Evolutionary conservation across 2,329 filamentous ascomycete genomes (phyloP), one percentile per base, ranked within the genome.

Genomic region (Penicillium expansum): DNA sequence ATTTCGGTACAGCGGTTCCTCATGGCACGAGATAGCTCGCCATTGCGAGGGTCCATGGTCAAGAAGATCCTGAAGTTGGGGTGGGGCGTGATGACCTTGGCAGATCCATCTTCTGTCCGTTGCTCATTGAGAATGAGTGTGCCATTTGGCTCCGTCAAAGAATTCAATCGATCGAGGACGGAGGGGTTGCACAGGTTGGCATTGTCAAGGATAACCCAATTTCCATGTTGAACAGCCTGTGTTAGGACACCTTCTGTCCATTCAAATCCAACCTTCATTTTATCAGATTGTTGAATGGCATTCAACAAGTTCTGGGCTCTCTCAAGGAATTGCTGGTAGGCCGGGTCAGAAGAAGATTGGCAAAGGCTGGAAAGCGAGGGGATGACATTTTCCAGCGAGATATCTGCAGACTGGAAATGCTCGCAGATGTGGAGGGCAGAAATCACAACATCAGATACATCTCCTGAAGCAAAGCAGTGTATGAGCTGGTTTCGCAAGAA

Each of bases 141-240:
- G 1, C 94, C 94, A 67, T 92, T 88, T 0, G 92, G 92, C 71
- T 99, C 94, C 8, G 97, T 87, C 9, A 99, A 79, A 0, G 94
- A 97, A 72, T 99, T 99, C 50, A 99, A 79, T 60, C 95, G 85
- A 74, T 99, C 94, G 10, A 99, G 82, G 1, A 99, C 94, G 7
- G 93, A 96, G 24, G 93, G 89, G 68, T 89, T 97, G 77, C 95
- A 99, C 56, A 99, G 83, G 69, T 99, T 99, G 58, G 95, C 94
- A 74, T 99, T 97, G 74, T 99, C 94, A 22, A 99, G 85, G 11
- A 99, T 87, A 18, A 99, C 81, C 94, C 94, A 99, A 59, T 92
- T 84, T 14, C 94, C 94, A 64, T 88, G 81, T 68, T 95, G 83
- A 11, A 97, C 80, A 41, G 94, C 93, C 66, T 92, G 88, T 47